Conservation (phyloP, 1,284 basidiomycete genomes). For the Hypsizygus ulmarius region DNA sequence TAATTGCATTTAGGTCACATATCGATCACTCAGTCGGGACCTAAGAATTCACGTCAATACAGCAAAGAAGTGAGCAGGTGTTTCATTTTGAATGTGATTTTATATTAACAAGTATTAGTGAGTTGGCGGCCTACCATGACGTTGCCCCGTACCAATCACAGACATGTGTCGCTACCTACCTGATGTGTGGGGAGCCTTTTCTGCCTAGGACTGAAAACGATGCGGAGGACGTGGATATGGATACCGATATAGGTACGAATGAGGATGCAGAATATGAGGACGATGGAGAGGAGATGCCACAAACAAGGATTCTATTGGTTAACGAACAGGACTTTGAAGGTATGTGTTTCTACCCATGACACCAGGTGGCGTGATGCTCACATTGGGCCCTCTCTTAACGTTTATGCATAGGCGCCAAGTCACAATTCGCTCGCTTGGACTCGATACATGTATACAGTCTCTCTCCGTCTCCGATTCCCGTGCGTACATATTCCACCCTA, state of each 20-base stretch:
- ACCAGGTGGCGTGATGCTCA: background rate
- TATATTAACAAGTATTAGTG: conserved; percentile 37
- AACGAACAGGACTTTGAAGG: conserved; percentile 59
- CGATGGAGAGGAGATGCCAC: conserved; percentile 41
- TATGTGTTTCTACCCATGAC: conserved; percentile 30
- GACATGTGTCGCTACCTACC: conserved; percentile 59
- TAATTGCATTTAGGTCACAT: conserved; percentile 56
- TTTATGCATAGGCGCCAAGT: conserved; percentile 41
- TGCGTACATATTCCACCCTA: conserved; percentile 30
- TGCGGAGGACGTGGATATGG: conserved; percentile 17
- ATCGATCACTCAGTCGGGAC: conserved; percentile 65
- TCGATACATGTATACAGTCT: conserved; percentile 66
- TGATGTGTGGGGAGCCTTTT: conserved; percentile 53
- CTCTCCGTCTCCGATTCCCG: conserved; percentile 56
- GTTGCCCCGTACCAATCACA: conserved; percentile 40
- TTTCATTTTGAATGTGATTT: background rate
- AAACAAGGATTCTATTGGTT: conserved; percentile 49
- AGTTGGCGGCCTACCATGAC: conserved; percentile 56
- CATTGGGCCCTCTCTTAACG: no score
- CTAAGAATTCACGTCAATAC: conserved; percentile 67
- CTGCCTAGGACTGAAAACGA: conserved; percentile 16
- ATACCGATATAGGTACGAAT: conserved; percentile 27
- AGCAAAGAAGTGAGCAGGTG: conserved; percentile 67
- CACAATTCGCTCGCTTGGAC: conserved; percentile 46
- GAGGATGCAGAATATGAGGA: conserved; percentile 35